Evolutionary conservation across 495 filamentous ascomycete genomes (phyloP).

Genomic region (Penicillium daleae): DNA sequence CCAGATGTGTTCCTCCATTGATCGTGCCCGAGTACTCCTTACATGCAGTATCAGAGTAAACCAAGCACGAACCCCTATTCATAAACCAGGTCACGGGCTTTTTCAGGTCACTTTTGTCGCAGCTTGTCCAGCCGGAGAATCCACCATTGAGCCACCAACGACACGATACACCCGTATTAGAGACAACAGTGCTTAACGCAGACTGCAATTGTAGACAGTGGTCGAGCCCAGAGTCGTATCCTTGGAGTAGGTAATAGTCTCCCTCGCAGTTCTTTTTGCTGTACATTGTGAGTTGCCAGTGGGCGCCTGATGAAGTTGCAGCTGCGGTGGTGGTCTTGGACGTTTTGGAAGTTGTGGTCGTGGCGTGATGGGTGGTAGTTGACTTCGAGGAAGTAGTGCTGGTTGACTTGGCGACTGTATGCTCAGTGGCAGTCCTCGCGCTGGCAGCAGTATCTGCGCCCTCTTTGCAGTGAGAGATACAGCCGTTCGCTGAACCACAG

Average conservation of each 20-base stretch:
- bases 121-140: not conserved
- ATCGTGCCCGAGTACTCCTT: not conserved
- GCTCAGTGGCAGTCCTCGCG: not conserved
- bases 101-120: not conserved
- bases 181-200: not conserved
- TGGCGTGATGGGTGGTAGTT: not conserved
- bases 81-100: conserved; percentile 12
- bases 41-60: not conserved
- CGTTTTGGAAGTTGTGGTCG: not conserved
- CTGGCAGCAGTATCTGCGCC: not conserved
- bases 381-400: not conserved
- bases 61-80: conserved; percentile 7
- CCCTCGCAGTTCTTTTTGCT: conserved; percentile 5
- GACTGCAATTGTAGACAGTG: not conserved
- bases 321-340: not conserved
- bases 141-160: conserved; percentile 13
- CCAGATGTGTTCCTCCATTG: not conserved
- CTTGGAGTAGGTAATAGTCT: conserved; percentile 15
- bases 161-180: conserved; percentile 9
- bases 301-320: not conserved
- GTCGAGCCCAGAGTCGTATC: not conserved
- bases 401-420: not conserved
- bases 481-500: conserved; percentile 10
- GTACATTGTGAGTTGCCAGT: conserved; percentile 17
- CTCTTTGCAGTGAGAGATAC: conserved; percentile 3